Evolutionary conservation across 2,329 filamentous ascomycete genomes (phyloP).

Genomic region (Arthrobotrys pseudoclavata): DNA sequence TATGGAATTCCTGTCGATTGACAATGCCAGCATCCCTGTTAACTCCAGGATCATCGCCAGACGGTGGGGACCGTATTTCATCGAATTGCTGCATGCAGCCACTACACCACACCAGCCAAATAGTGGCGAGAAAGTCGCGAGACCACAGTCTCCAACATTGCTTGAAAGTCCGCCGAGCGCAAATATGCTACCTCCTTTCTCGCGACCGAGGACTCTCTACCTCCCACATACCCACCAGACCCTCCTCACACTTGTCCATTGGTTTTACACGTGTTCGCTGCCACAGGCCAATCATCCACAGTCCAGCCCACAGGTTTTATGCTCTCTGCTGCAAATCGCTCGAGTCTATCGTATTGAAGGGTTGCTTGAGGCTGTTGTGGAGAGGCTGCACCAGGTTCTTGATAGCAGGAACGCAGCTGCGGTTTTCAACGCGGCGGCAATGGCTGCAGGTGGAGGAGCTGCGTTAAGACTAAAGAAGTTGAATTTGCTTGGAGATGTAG

Average conservation of each 20-base stretch:
- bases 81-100: constrained; percentile 81
- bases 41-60: constrained; percentile 90
- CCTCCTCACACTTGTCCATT: constrained; percentile 89
- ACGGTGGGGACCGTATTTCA: constrained; percentile 96
- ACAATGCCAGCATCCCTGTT: constrained; percentile 90
- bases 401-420: constrained; percentile 95
- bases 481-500: constrained; percentile 69
- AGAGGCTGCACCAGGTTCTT: constrained; percentile 87
- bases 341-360: constrained; percentile 94
- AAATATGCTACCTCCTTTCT: constrained; percentile 68
- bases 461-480: constrained; percentile 77
- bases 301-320: constrained; percentile 94
- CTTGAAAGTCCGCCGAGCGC: constrained; percentile 74
- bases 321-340: constrained; percentile 91
- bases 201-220: constrained; percentile 87
- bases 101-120: constrained; percentile 70
- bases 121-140: constrained; percentile 7
- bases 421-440: constrained; percentile 97
- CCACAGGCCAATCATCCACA: constrained; percentile 81
- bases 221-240: constrained; percentile 93
- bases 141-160: constrained; percentile 76
- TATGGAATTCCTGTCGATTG: constrained; percentile 95
- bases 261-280: constrained; percentile 90
- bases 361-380: constrained; percentile 89
- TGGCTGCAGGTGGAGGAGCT: constrained; percentile 94